Conservation (phyloP, 2,329 filamentous ascomycete species). For the Pseudogymnoascus verrucosus region DNA sequence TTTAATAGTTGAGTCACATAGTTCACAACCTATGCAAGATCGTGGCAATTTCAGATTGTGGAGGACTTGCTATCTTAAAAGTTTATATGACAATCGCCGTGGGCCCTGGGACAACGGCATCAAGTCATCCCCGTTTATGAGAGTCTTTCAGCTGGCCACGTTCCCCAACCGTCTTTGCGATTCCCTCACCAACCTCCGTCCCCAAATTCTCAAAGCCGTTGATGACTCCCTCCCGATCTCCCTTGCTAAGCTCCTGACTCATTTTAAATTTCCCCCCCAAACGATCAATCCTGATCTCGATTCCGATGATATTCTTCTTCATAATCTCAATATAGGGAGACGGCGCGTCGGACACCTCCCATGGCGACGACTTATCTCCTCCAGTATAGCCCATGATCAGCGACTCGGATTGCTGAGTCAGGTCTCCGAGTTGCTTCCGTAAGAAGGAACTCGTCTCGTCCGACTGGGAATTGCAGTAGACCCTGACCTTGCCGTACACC, state of each 20-base stretch:
- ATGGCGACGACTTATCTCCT: slow-evolving; percentile 33
- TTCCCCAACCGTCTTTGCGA: slow-evolving; percentile 30
- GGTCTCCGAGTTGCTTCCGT: slow-evolving; percentile 41
- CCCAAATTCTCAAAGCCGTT: slow-evolving; percentile 43
- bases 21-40: neutral
- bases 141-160: slow-evolving; percentile 12
- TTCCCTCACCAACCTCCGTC: slow-evolving; percentile 29
- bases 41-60: neutral
- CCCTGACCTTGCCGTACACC: slow-evolving; percentile 48
- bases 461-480: slow-evolving; percentile 44
- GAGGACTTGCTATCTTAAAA: neutral
- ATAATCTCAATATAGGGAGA: slow-evolving; percentile 46
- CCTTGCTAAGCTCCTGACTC: slow-evolving; percentile 50
- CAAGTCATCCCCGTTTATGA: neutral
- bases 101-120: neutral
- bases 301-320: slow-evolving; percentile 51
- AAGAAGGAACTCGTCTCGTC: slow-evolving; percentile 41
- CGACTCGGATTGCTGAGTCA: slow-evolving; percentile 44
- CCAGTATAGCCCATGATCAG: slow-evolving; percentile 49
- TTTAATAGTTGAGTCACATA: neutral
- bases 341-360: slow-evolving; percentile 52
- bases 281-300: slow-evolving; percentile 48
- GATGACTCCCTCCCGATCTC: slow-evolving; percentile 49
- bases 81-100: neutral
- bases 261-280: slow-evolving; percentile 59